Evolutionary conservation across 352 stramenopile genomes (phyloP), one percentile per base, ranked within the genome.

Genomic region (Pythium phragmiticola): DNA sequence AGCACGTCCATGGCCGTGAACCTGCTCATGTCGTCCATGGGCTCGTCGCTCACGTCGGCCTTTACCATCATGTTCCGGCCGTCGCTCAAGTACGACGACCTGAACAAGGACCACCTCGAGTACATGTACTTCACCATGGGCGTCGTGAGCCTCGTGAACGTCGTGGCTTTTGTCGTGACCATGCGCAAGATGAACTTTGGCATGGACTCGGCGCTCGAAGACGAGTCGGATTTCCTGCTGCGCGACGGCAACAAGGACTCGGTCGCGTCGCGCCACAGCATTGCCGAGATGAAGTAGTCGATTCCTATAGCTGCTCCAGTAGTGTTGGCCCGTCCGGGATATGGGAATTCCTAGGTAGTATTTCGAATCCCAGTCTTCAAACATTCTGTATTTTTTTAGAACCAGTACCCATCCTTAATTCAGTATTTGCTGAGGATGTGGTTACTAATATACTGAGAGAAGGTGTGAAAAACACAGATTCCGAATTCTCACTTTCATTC

Each of bases 121-220:
- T 92, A 94, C 80, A 95, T 95, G 87, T 95, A 88, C 73, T 95
- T 82, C 74, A 88, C 82, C 23, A 74, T 95, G 9, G 87, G 84
- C 11, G 78, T 68, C 21, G 62, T 93, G 19, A 87, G 84, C 50
- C 55, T 89, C 23, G 33, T 95, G 33, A 95, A 95, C 70, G 78
- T 90, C 30, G 42, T 86, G 26, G 74, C 61, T 39, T 95, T 87
- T 68, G 76, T 92, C 23, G 74, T 76, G 11, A 78, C 92, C 34
- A 95, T 95, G 87, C 73, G 89, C 56, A 86, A 74, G 76, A 95
- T 93, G 87, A 78, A 93, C 68, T 95, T 95, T 59, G 87, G 87
- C 59, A 91, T 95, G 82, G 79, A 80, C 57, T 72, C 77, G 30
- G 81, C 87, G 26, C 26, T 30, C 23, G 80, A 94, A 56, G 79